These are phyloP conservation scores for Thelephora ganbajun DNA, from an alignment of 768 basidiomycete genomes.

Conservation along the genomic window DNA sequence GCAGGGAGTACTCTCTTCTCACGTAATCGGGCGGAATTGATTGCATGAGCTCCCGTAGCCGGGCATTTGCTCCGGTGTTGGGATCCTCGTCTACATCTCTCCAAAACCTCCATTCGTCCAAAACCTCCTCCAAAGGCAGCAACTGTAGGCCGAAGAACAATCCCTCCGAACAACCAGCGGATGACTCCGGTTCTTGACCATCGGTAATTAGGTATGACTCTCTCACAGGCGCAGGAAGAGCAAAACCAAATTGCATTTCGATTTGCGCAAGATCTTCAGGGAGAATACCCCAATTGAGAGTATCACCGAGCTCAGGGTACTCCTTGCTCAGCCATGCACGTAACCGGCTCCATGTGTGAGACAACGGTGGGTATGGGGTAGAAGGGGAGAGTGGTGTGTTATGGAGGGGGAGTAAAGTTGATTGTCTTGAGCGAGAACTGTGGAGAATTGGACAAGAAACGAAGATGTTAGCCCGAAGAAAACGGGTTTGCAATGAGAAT, in stretches of 20 bases:
- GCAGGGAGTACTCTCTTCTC: conserved; percentile 76
- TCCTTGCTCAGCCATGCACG: conserved; percentile 70
- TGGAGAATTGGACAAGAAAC: conserved; percentile 5
- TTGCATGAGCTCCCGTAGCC: conserved; percentile 64
- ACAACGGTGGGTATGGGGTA: conserved; percentile 59
- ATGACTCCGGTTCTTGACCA: conserved; percentile 87
- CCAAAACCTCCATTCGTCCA: conserved; percentile 97
- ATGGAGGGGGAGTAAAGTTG: conserved; percentile 57
- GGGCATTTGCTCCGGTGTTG: conserved; percentile 63
- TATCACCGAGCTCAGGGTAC: conserved; percentile 92
- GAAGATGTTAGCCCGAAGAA: conserved; percentile 5
- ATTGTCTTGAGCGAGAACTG: conserved; percentile 31
- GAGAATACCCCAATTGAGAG: conserved; percentile 83
- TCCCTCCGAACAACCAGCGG: conserved; percentile 80
- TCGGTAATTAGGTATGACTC: conserved; percentile 84
- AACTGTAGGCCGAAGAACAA: conserved; percentile 94
- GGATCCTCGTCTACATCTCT: conserved; percentile 86
- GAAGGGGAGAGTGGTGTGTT: conserved; percentile 27
- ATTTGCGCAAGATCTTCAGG: conserved; percentile 68
- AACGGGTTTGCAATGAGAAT: conserved; percentile 3
- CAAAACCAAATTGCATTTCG: conserved; percentile 74
- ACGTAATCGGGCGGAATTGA: conserved; percentile 88
- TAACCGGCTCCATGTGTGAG: conserved; percentile 73
- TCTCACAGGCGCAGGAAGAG: conserved; percentile 74
- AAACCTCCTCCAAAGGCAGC: conserved; percentile 81